These are phyloP conservation scores for Scenedesmus sp. DNA, from an alignment of 163 green algal genomes.

Conservation along the genomic window DNA sequence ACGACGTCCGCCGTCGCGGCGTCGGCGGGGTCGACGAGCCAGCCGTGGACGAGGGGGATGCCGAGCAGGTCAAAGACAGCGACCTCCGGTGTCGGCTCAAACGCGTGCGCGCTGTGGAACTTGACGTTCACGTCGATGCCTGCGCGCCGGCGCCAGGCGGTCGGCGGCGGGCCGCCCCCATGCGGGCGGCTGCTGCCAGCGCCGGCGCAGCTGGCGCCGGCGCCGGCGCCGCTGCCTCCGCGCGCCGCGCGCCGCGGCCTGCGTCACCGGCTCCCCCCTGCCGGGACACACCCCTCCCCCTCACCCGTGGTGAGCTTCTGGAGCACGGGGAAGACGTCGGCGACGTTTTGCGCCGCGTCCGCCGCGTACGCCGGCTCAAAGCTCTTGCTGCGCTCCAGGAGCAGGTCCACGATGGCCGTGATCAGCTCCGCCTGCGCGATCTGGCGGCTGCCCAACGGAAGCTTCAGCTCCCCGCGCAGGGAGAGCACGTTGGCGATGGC, in stretches of 20 bases:
- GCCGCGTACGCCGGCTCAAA: slow-evolving; percentile 53
- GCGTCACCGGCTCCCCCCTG: neutral
- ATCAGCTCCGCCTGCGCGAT: slow-evolving; percentile 33
- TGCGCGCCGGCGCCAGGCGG: slow-evolving; percentile 57
- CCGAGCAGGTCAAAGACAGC: slow-evolving; percentile 97
- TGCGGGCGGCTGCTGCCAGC: no score
- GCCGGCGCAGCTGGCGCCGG: no score
- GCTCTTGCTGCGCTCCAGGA: slow-evolving; percentile 33
- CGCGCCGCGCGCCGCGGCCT: slow-evolving; percentile 42
- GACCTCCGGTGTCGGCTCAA: slow-evolving; percentile 91
- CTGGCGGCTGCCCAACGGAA: slow-evolving; percentile 2
- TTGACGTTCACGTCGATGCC: slow-evolving; percentile 95
- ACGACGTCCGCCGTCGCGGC: slow-evolving; percentile 43
- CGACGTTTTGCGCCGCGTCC: slow-evolving; percentile 81
- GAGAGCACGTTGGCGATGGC: slow-evolving; percentile 92
- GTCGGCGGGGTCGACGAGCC: slow-evolving; percentile 84
- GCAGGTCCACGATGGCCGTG: slow-evolving; percentile 36
- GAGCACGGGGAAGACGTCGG: slow-evolving; percentile 75
- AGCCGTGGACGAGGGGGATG: slow-evolving; percentile 94
- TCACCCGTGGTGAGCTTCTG: slow-evolving; percentile 66
- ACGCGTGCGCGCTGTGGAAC: slow-evolving; percentile 74
- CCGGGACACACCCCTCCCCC: neutral
- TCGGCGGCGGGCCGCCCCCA: slow-evolving; percentile 48
- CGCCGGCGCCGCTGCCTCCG: slow-evolving; percentile 14
- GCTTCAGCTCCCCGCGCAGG: slow-evolving; percentile 68